Base-by-base conservation (phyloP, 768 basidiomycete genomes). In the Lactarius trivialis region DNA sequence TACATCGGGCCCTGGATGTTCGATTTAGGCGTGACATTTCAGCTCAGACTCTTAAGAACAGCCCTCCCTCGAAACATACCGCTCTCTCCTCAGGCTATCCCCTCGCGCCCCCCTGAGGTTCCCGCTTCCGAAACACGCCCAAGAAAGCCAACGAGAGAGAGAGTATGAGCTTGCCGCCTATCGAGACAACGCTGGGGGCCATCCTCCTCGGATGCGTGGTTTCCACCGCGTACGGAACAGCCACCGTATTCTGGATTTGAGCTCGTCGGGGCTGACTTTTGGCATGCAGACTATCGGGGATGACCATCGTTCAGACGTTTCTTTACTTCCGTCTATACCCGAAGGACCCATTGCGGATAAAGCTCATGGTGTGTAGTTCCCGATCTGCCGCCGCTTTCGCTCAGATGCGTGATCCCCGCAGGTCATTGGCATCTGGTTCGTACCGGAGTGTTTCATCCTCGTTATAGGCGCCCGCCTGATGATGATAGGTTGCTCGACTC, bases 321-420 rank as follows among this genome's bases (percentile, higher is more conserved):
- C 41, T 62, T 19, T 62, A 58, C 50, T 62, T 45, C 14, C 61
- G 61, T 26, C 21, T 62, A 12, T 62, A 62, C 19, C 61, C 61
- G n/a, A 37, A 53, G 9, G 61, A 62, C 51, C 14, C 19, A 8
- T 7, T 26, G 28, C 55, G 50, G 21, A 37, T 62, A 37, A 57
- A 58, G 50, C 7, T 53, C 12, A 32, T 58, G 36, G 61, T 62
- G 17, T 37, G 56, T 48, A 2, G n/a, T 30, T 21, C 7, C 19
- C 14, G 21, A 17, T n/a, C 9, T 57, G 56, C 3, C 14, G 37
- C 32, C 32, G 32, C 28, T 24, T 14, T 41, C 43, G 45, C 45
- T 48, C 45, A 48, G 21, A 24, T 48, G 45, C 45, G 45, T 24
- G 45, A 24, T 48, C 45, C 19, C 17, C 26, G 7, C 30, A 56